Conservation (phyloP, 2,329 filamentous ascomycete genomes). For the Davidsoniella eucalypti region DNA sequence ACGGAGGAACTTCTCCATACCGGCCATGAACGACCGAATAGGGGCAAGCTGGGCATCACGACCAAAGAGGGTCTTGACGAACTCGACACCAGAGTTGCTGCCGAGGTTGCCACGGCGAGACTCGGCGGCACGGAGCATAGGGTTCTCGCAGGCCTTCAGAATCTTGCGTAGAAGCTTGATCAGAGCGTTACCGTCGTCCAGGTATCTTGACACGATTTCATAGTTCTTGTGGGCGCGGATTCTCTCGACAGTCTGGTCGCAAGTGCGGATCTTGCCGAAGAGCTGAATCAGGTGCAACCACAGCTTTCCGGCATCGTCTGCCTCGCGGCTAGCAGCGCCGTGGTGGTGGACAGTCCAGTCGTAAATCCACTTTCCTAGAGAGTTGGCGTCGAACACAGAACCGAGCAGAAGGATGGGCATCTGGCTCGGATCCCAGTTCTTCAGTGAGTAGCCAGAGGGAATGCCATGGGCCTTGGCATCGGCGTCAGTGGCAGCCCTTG, state of each 20-base stretch:
- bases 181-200: conserved; percentile 73
- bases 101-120: conserved; percentile 59
- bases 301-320: conserved; percentile 82
- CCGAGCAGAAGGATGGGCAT: conserved; percentile 86
- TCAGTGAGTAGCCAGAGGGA: conserved; percentile 78
- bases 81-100: conserved; percentile 83
- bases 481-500: conserved; percentile 34
- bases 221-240: conserved; percentile 58
- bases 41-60: conserved; percentile 75
- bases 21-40: conserved; percentile 86
- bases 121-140: conserved; percentile 85
- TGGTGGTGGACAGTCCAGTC: conserved; percentile 96
- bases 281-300: conserved; percentile 93
- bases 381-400: conserved; percentile 94
- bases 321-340: conserved; percentile 64
- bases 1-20: conserved; percentile 74
- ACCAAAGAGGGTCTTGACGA: conserved; percentile 90
- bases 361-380: conserved; percentile 96
- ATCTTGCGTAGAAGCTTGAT: conserved; percentile 73
- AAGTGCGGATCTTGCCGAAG: conserved; percentile 82
- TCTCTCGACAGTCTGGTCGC: conserved; percentile 57
- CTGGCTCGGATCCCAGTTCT: conserved; percentile 96
- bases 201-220: conserved; percentile 78
- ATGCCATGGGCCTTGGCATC: conserved; percentile 55
- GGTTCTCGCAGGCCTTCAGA: conserved; percentile 80